These are phyloP conservation scores for Phytopythium mirpurense DNA, from an alignment of 352 stramenopile species.

Conservation along the genomic window DNA sequence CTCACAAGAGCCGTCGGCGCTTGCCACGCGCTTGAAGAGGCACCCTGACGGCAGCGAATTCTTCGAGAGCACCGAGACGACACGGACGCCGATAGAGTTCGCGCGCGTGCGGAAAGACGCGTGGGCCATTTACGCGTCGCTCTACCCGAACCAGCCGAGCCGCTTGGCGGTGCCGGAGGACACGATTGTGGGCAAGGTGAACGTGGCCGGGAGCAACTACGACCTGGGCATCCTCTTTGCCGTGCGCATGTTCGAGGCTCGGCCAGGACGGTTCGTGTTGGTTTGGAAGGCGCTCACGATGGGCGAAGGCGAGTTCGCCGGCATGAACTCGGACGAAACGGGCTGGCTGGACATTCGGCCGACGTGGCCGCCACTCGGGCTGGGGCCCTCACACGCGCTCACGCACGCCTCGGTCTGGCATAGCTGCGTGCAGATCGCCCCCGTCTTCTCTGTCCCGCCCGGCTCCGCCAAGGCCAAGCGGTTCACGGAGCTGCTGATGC, in stretches of 20 bases:
- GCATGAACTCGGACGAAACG: constrained; percentile 20
- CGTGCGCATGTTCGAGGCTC: constrained; percentile 34
- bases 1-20: constrained; percentile 2
- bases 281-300: constrained; percentile 40
- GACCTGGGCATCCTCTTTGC: constrained; percentile 4
- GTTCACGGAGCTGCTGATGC: constrained; percentile 16
- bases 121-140: constrained; percentile 3
- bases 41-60: not conserved
- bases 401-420: constrained; percentile 15
- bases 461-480: constrained; percentile 8
- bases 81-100: constrained; percentile 1
- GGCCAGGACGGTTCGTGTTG: constrained; percentile 40
- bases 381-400: too few relatives aligned
- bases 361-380: not conserved
- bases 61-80: constrained; percentile 4
- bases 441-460: constrained; percentile 7
- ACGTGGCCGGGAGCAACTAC: not conserved
- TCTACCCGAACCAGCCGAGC: constrained; percentile 2
- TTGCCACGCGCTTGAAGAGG: not conserved
- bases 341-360: constrained; percentile 13
- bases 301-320: constrained; percentile 9
- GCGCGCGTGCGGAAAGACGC: not conserved
- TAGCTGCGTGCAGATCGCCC: constrained; percentile 26
- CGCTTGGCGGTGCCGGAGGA: constrained; percentile 18
- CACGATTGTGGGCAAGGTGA: constrained; percentile 39